Evolutionary conservation across 306 rosid genomes (phyloP).

Genomic region (Cajanus cajan): DNA sequence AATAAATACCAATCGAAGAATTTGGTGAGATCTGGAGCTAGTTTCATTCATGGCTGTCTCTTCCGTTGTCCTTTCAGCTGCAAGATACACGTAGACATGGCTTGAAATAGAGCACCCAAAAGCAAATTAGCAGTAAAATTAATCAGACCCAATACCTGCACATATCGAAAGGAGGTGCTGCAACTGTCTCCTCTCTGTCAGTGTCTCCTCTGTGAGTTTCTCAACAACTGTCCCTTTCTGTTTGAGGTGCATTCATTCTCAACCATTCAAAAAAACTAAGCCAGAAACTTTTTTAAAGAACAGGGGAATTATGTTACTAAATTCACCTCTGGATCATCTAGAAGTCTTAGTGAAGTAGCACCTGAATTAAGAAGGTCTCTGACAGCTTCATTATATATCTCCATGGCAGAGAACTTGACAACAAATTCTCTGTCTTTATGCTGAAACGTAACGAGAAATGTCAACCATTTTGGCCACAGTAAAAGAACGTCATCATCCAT

Average conservation of each 20-base stretch:
- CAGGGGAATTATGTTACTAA: background rate
- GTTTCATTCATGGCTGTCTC: constrained; percentile 88
- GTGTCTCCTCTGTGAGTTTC: constrained; percentile 72
- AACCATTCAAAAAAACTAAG: constrained; percentile 21
- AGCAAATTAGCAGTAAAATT: background rate
- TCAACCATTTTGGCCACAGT: constrained; percentile 20
- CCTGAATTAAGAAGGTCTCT: constrained; percentile 69
- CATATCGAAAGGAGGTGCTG: constrained; percentile 66
- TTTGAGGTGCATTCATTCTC: constrained; percentile 25
- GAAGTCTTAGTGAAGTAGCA: constrained; percentile 61
- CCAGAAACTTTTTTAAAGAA: background rate
- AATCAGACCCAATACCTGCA: constrained; percentile 50
- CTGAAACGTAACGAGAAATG: constrained; percentile 45
- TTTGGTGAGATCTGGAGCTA: constrained; percentile 98
- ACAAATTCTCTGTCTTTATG: constrained; percentile 66
- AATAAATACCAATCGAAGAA: constrained; percentile 74
- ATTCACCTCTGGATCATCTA: constrained; percentile 91
- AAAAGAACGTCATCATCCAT: background rate
- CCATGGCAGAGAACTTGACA: constrained; percentile 87
- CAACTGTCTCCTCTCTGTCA: constrained; percentile 58
- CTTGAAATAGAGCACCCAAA: constrained; percentile 6
- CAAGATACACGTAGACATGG: constrained; percentile 20
- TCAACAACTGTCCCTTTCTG: constrained; percentile 88
- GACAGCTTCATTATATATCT: constrained; percentile 89
- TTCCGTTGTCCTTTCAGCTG: constrained; percentile 88